Conservation (phyloP, 352 stramenopile species). For the Phytophthora agathidicida region DNA sequence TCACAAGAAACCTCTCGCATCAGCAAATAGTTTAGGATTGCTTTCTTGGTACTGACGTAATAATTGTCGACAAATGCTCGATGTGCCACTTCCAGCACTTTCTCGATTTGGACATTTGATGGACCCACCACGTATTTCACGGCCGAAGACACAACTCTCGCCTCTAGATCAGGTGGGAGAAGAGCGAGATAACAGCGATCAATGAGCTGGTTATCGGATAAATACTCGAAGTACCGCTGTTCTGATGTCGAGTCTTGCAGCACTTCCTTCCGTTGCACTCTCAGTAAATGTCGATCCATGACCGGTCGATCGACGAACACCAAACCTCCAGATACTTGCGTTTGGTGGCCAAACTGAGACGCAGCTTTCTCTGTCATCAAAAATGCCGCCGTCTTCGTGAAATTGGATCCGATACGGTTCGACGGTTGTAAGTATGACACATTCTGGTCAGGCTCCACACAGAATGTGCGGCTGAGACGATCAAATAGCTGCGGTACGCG, state of each 20-base stretch:
- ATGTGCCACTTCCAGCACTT: slow-evolving; percentile 44
- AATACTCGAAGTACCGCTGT: slow-evolving; percentile 65
- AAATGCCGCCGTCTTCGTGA: slow-evolving; percentile 44
- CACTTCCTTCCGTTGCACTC: not conserved
- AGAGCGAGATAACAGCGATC: slow-evolving; percentile 48
- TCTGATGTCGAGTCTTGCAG: slow-evolving; percentile 32
- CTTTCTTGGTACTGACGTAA: slow-evolving; percentile 72
- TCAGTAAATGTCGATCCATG: no score
- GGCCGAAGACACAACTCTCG: slow-evolving; percentile 51
- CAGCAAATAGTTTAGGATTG: slow-evolving; percentile 78
- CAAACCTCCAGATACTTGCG: slow-evolving; percentile 6
- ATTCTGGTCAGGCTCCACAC: slow-evolving; percentile 73
- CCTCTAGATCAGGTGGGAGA: slow-evolving; percentile 37
- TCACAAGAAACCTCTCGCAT: slow-evolving; percentile 43
- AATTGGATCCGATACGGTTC: slow-evolving; percentile 82
- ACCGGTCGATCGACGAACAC: no score
- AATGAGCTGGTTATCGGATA: slow-evolving; percentile 43
- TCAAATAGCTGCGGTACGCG: slow-evolving; percentile 59
- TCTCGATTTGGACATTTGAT: slow-evolving; percentile 44
- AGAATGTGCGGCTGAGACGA: slow-evolving; percentile 64
- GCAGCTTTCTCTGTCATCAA: slow-evolving; percentile 54
- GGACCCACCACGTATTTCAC: slow-evolving; percentile 54
- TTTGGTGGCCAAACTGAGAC: slow-evolving; percentile 16
- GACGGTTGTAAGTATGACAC: slow-evolving; percentile 58
- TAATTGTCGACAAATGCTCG: slow-evolving; percentile 67